Conservation (phyloP, 225 moss, liverwort and hornwort genomes). For the Antitrichia curtipendula region DNA sequence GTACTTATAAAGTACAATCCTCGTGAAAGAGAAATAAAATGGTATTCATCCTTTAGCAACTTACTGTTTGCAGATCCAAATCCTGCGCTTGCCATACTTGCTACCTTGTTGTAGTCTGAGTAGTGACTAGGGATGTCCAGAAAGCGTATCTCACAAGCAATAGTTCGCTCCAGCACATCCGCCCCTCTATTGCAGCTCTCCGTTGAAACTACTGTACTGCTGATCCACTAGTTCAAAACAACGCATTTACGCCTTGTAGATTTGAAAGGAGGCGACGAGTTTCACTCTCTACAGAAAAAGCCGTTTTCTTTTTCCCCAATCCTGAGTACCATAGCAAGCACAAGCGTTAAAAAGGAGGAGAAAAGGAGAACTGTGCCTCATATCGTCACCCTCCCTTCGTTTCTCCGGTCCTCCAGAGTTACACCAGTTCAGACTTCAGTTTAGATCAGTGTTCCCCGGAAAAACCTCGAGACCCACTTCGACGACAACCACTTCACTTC, state of each 20-base stretch:
- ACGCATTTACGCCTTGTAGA: neutral
- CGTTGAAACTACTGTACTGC: neutral
- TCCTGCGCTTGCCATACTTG: neutral
- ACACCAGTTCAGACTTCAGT: neutral
- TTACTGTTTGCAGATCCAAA: neutral
- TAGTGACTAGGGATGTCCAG: neutral
- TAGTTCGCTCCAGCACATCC: neutral
- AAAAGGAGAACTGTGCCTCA: neutral
- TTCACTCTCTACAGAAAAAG: neutral
- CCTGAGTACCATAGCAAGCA: neutral
- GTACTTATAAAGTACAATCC: neutral
- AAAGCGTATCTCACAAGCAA: neutral
- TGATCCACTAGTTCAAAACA: neutral
- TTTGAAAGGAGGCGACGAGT: neutral
- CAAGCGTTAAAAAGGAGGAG: neutral
- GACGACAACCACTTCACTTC: neutral
- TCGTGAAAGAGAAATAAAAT: neutral
- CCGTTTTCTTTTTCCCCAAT: neutral
- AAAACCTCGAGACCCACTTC: neutral
- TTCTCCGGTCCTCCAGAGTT: neutral
- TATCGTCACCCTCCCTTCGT: neutral
- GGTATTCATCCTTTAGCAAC: neutral
- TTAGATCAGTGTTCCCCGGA: neutral
- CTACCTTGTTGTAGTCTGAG: neutral
- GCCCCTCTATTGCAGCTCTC: neutral